Conservation (phyloP, 2,329 filamentous ascomycete species). For the Sporothrix dimorphospora region DNA sequence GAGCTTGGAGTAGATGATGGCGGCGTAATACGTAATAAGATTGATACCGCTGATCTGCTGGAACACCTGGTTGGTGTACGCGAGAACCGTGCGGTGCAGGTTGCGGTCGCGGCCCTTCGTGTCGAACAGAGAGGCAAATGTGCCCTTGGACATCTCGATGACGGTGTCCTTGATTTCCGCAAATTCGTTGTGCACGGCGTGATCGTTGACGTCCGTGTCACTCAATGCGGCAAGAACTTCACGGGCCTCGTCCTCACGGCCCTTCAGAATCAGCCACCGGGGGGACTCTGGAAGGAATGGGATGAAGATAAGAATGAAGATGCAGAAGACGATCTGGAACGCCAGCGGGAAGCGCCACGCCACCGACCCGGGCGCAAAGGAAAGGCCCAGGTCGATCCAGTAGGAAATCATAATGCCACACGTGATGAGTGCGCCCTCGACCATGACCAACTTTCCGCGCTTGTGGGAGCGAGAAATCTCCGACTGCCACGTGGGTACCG, state of each 20-base stretch:
- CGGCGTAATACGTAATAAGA: constrained; percentile 34
- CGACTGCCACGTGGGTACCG: constrained; percentile 63
- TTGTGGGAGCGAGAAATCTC: constrained; percentile 62
- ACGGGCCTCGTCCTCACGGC: constrained; percentile 49
- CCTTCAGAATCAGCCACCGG: constrained; percentile 51
- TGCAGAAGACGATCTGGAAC: constrained; percentile 60
- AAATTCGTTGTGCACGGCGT: constrained; percentile 59
- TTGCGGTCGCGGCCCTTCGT: constrained; percentile 33
- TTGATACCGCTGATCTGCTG: constrained; percentile 48
- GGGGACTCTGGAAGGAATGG: constrained; percentile 57
- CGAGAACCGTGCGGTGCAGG: constrained; percentile 35
- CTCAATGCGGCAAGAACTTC: constrained; percentile 49
- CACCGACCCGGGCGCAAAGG: constrained; percentile 53
- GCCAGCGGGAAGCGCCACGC: constrained; percentile 65
- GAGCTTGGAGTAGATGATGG: constrained; percentile 34
- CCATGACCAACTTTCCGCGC: constrained; percentile 63
- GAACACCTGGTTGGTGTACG: constrained; percentile 39
- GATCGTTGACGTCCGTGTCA: constrained; percentile 50
- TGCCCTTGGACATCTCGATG: constrained; percentile 52
- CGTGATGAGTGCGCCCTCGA: constrained; percentile 62
- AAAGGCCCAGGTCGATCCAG: constrained; percentile 64
- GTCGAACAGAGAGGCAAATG: constrained; percentile 34
- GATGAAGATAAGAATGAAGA: constrained; percentile 59
- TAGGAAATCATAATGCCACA: constrained; percentile 61
- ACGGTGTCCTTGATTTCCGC: constrained; percentile 62